Base-by-base conservation (phyloP, 768 basidiomycete genomes). In the Lactarius evosmus region DNA sequence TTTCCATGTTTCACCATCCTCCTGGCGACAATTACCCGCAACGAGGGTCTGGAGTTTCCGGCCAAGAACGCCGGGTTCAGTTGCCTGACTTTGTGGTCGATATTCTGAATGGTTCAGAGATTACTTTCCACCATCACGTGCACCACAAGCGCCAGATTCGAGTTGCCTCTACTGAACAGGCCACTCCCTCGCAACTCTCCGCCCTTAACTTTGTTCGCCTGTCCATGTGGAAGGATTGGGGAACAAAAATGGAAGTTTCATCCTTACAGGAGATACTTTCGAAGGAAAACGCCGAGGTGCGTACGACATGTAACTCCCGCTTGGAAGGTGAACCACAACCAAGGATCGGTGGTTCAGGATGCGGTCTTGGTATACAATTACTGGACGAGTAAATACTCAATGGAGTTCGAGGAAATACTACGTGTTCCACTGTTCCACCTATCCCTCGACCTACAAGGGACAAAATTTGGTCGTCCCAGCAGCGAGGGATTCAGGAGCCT, bases 81-180 rank as follows among this genome's bases (percentile, higher is more conserved):
- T 36, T 34, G 17, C 54, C 54, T 22, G 22, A 55, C 7, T 22
- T 33, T 36, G 33, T 55, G 11, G 14, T 36, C 22, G 34, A 55
- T 12, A 14, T 55, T 17, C n/a, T 36, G 34, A 38, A 30, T 2
- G 33, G 54, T 34, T 12, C 22, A 12, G 33, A n/a, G 34, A 34
- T 22, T 55, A 55, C 12, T 25, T 55, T 38, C 50, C 54, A 55
- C 14, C 34, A 55, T 55, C 54, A 55, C 32, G 54, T 55, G 7
- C 54, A 27, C 34, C 54, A 3, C 22, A 38, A 34, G 34, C 33
- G 34, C 22, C 34, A 25, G 54, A 55, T 25, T 34, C 25, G 16
- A 2, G 8, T 6, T 3, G 6, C 34, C 33, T 5, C 34, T 12
- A 16, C 32, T 34, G 33, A 22, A 19, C 34, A 55, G 22, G 34